Evolutionary conservation across 2,329 filamentous ascomycete genomes (phyloP), one percentile per base, ranked within the genome.

Genomic region (Paracoccidioides lutzii): DNA sequence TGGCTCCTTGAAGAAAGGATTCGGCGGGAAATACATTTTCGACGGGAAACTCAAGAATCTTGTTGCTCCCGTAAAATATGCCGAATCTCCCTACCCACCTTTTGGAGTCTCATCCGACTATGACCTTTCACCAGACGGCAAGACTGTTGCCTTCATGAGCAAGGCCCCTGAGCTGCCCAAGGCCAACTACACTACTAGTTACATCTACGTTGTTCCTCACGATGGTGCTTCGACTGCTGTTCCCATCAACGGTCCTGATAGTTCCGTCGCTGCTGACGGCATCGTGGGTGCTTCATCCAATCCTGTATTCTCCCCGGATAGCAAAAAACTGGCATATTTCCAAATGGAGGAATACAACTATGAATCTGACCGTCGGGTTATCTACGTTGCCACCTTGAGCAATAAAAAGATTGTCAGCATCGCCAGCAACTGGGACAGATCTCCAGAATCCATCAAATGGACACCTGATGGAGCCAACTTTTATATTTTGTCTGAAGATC

Each of bases 51-150:
- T 90, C 35, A 67, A 65, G 42, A 73, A 73, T 59, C 65, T 73
- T 33, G 68, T 73, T 30, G 62, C 69, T 3, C 65, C 66, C 5
- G 63, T 72, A 33, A 67, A 68, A 60, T 67, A 72, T 50, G 15
- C 82, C 80, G 51, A 73, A 59, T 69, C 67, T 14, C 72, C 72
- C 1, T 68, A 69, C 46, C 70, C 70, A 33, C 85, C 88, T 0
- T 94, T 95, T 63, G 90, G 90, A 3, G 88, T 86, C 22, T 74
- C 81, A 0, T 80, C 82, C n/a, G 85, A 94, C 68, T 95, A 90
- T 64, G 88, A 94, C 64, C 80, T 75, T 51, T 72, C 72, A 1
- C 63, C 70, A 0, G 65, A 74, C 48, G 72, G 72, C 22, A 64
- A 67, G 41, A 68, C 64, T 61, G 71, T 73, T 48, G 67, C 67